These are phyloP conservation scores for Pseudocercospora crystallina DNA, from an alignment of 2,329 filamentous ascomycete genomes.

Conservation along the genomic window DNA sequence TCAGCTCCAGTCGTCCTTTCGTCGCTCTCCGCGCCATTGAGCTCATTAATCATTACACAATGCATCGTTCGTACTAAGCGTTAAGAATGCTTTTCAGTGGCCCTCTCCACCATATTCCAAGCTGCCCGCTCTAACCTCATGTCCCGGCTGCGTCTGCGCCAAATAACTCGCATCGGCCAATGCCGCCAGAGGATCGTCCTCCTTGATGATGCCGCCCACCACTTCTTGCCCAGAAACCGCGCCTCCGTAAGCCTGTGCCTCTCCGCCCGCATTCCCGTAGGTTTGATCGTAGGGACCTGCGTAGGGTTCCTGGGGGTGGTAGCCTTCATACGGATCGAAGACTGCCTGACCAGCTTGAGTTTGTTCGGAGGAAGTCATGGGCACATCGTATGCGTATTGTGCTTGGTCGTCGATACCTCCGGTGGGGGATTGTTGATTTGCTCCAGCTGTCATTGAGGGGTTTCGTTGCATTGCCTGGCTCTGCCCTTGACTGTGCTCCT, in stretches of 20 bases:
- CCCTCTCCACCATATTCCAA: not conserved
- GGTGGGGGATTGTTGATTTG: not conserved
- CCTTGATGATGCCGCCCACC: not conserved
- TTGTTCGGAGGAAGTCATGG: not conserved
- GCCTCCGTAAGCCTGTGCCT: slow-evolving; percentile 19
- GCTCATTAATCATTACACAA: no score
- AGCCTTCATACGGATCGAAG: not conserved
- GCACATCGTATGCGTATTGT: not conserved
- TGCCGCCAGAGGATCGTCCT: slow-evolving; percentile 10
- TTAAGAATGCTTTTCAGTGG: not conserved
- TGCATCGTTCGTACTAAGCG: not conserved
- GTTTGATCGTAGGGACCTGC: slow-evolving; percentile 2
- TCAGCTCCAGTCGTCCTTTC: no score
- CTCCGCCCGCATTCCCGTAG: slow-evolving; percentile 2
- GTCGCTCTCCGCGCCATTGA: no score
- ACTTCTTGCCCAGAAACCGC: slow-evolving; percentile 13
- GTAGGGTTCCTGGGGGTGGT: not conserved
- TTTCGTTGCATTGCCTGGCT: not conserved
- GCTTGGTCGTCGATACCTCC: not conserved
- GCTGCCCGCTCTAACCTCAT: not conserved
- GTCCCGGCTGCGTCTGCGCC: not conserved
- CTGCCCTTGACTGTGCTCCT: slow-evolving; percentile 1
- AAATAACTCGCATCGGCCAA: slow-evolving; percentile 15
- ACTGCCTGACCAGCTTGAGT: not conserved
- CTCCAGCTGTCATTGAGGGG: slow-evolving; percentile 8